Evolutionary conservation across 164 flowering plant genomes (phyloP).

Genomic region (Taxillus chinensis): DNA sequence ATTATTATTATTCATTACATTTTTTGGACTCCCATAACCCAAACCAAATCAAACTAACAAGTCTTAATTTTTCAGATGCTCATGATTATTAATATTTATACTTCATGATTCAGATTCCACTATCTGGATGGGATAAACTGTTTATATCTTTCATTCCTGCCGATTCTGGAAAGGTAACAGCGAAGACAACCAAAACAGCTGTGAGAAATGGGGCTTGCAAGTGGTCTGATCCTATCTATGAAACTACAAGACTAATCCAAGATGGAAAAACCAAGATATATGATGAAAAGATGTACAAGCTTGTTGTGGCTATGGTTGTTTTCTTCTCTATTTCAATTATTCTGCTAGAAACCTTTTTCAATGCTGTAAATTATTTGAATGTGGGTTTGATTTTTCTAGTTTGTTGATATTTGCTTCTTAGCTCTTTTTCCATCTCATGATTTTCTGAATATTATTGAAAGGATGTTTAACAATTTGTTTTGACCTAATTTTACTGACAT

Average conservation of each 20-base stretch:
- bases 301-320: conserved; percentile 79
- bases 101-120: conserved; percentile 64
- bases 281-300: conserved; percentile 82
- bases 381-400: no score
- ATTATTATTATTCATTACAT: background rate
- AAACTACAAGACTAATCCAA: conserved; percentile 89
- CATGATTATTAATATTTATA: background rate
- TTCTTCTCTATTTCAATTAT: background rate
- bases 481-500: conserved; percentile 8
- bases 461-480: no score
- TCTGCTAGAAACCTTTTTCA: no score
- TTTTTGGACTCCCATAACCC: no score
- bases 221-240: conserved; percentile 98
- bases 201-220: conserved; percentile 93
- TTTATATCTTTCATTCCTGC: conserved; percentile 79
- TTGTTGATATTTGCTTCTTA: no score
- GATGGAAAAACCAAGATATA: conserved; percentile 66
- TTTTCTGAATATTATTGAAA: no score
- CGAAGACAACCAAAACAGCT: conserved; percentile 84
- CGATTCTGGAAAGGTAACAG: conserved; percentile 77
- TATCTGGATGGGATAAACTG: conserved; percentile 91
- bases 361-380: no score
- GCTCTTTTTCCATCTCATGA: no score
- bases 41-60: no score
- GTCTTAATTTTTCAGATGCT: background rate